Evolutionary conservation across 768 basidiomycete species (phyloP).

Genomic region (Lactarius sp.): DNA sequence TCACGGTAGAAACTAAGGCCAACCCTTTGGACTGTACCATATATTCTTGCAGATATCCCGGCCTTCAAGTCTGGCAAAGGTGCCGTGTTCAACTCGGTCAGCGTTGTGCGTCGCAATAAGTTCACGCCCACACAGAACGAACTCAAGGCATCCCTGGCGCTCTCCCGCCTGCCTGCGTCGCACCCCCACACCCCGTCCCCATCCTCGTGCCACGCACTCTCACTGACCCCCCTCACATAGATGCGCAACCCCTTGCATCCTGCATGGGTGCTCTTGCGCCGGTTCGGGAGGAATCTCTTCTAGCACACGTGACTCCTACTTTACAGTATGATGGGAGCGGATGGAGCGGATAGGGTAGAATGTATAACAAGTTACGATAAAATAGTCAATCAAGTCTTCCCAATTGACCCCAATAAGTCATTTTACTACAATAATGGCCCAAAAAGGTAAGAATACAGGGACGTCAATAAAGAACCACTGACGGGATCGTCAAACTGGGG

Average conservation of each 20-base stretch:
- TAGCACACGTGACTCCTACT: conserved; percentile 56
- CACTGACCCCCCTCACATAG: conserved; percentile 59
- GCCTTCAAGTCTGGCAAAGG: conserved; percentile 79
- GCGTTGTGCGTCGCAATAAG: conserved; percentile 48
- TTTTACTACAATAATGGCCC: neutral
- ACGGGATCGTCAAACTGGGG: conserved; percentile 7
- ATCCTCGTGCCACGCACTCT: conserved; percentile 54
- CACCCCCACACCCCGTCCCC: conserved; percentile 49
- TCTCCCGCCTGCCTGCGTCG: conserved; percentile 68
- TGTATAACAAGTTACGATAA: conserved; percentile 7
- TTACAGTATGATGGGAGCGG: neutral
- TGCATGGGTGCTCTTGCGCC: conserved; percentile 50
- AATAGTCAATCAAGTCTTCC: conserved; percentile 2
- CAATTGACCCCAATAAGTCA: neutral
- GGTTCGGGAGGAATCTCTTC: conserved; percentile 40
- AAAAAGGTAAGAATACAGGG: neutral
- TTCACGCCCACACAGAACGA: conserved; percentile 54
- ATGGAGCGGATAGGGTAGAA: neutral
- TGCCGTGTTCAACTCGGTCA: conserved; percentile 75
- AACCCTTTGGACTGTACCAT: neutral
- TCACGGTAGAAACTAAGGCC: neutral
- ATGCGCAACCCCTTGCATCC: conserved; percentile 71
- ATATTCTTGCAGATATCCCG: conserved; percentile 50
- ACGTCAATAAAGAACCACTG: neutral
- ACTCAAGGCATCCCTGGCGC: conserved; percentile 75